Percentiles rank a stretch among this genome's conserved stretches.
Evolutionary conservation across 192 early-diverging fungal genomes (phyloP).

Genomic region (Entomortierella beljakovae): DNA sequence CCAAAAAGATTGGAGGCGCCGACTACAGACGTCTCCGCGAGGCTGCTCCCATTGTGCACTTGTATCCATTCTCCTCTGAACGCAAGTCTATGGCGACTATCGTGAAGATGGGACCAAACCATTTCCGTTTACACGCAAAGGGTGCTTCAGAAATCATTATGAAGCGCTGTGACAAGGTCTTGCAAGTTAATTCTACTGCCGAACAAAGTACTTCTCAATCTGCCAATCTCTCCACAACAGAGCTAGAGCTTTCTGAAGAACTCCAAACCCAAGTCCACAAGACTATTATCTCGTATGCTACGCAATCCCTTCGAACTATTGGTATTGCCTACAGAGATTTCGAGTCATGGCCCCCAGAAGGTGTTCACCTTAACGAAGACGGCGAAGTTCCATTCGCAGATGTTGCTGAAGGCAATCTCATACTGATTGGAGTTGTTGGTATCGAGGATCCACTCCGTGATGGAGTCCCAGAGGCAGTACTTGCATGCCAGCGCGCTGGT

Average conservation of each 20-base stretch:
- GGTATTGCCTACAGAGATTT: constrained; percentile 88
- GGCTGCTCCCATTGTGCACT: constrained; percentile 68
- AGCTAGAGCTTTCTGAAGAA: constrained; percentile 42
- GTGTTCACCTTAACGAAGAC: constrained; percentile 50
- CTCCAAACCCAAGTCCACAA: constrained; percentile 50
- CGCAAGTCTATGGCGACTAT: constrained; percentile 95
- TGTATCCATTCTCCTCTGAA: constrained; percentile 93
- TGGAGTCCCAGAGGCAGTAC: constrained; percentile 93
- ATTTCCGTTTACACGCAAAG: constrained; percentile 89
- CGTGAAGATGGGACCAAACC: constrained; percentile 47
- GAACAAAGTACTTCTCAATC: constrained; percentile 9
- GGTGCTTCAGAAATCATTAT: constrained; percentile 94
- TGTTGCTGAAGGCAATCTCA: constrained; percentile 68
- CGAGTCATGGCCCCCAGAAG: constrained; percentile 65
- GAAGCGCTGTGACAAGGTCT: constrained; percentile 67
- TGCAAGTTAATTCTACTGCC: constrained; percentile 40
- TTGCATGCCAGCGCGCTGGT: constrained; percentile 89
- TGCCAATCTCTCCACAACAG: constrained; percentile 21
- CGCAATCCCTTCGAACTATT: constrained; percentile 91
- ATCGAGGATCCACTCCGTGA: constrained; percentile 97
- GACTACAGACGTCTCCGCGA: constrained; percentile 75
- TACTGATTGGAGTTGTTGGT: constrained; percentile 90
- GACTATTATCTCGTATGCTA: constrained; percentile 80
- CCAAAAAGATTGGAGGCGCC: constrained; percentile 70
- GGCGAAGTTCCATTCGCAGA: constrained; percentile 68